Base-by-base conservation (phyloP, 176 grass and related monocot genomes). In the Phragmites australis region DNA sequence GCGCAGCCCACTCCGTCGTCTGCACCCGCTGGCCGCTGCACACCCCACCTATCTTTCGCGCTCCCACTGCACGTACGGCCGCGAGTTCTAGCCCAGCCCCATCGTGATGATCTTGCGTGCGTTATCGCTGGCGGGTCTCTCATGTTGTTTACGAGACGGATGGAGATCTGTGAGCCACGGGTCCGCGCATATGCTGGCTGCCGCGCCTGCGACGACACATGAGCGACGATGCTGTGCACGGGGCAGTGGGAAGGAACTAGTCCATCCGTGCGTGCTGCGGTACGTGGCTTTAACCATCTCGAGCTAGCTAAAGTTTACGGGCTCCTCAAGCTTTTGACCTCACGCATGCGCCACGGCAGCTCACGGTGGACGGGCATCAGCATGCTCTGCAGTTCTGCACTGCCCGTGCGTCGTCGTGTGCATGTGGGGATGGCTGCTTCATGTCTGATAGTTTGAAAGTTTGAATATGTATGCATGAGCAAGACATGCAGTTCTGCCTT, bases 401-500 rank as follows among this genome's bases (percentile, higher is more conserved):
- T 66, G 73, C 59, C 29, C 50, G 50, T 83, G 81, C 81, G 67
- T 50, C 75, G 59, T 19, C 68, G 63, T 70, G 70, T 69, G 71
- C 26, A 61, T 27, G 47, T 15, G 50, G 27, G 43, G 43, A 48
- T 22, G 65, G 19, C 72, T 45, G 68, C 55, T 64, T 48, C 72
- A 15, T 54, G 55, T 55, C 65, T 39, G 37, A 37, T 77, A 13
- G 2, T 56, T 72, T 74, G 50, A 72, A 72, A 49, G 6, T 45
- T 7, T 77, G 23, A 41, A 14, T 59, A 6, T 8, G 23, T 15
- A 21, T 34, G 31, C 29, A 11, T 30, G 13, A 29, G 25, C 14
- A 2, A 12, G 67, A 41, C n/a, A 27, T 68, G 22, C 19, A 0
- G 19, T 34, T 31, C 30, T 37, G 9, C 17, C 39, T 60, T 65